phyloP scores from a whole-genome alignment of 345 rosid species.

The Dipteronia sinensis region DNA sequence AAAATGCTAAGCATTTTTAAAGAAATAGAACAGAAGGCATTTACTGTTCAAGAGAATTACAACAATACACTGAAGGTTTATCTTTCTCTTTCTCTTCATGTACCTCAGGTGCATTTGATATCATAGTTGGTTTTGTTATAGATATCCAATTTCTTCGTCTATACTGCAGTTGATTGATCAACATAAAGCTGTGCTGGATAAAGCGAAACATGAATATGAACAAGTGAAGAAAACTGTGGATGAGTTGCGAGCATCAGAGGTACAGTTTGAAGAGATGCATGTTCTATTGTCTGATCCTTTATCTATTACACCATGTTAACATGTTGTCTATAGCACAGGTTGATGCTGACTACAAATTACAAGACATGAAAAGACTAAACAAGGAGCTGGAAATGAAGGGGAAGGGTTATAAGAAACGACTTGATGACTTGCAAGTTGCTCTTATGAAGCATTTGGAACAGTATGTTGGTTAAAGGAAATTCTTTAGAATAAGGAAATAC shows the following conservation, averaged over 20 bases:
- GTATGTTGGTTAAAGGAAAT: constrained; percentile 46
- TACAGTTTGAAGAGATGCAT: constrained; percentile 32
- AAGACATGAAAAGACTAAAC: constrained; percentile 73
- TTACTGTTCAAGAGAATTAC: constrained; percentile 80
- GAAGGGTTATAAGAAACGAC: constrained; percentile 77
- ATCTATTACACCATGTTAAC: constrained; percentile 15
- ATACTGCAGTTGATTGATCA: constrained; percentile 68
- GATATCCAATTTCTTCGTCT: constrained; percentile 16
- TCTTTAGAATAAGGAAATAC: constrained; percentile 9
- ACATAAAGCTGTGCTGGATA: constrained; percentile 66
- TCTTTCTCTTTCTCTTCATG: constrained; percentile 6
- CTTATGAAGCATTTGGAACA: constrained; percentile 79
- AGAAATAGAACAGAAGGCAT: constrained; percentile 80
- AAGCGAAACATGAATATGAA: constrained; percentile 68
- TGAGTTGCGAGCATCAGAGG: constrained; percentile 87
- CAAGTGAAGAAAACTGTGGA: constrained; percentile 72
- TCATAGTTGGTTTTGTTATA: neutral
- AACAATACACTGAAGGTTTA: constrained; percentile 73
- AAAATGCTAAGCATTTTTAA: constrained; percentile 62
- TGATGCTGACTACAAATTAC: constrained; percentile 73
- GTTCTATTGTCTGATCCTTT: constrained; percentile 14
- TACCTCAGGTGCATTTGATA: neutral
- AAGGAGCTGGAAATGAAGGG: constrained; percentile 82
- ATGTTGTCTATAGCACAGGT: constrained; percentile 51
- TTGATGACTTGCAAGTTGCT: constrained; percentile 73